Conservation (phyloP, 2,329 filamentous ascomycete genomes). For the Aspergillus sp. region DNA sequence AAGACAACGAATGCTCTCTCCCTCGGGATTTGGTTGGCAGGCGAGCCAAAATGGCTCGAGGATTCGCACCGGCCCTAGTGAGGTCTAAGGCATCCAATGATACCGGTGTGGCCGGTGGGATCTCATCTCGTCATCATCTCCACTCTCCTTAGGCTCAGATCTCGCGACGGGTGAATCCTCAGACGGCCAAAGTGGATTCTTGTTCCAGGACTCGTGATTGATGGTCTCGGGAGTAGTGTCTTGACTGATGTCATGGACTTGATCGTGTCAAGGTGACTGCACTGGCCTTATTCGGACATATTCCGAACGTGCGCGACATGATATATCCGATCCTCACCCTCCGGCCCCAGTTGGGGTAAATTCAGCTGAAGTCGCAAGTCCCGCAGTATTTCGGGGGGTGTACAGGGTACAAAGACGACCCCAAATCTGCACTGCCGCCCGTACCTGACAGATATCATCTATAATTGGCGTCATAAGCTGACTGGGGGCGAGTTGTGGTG, state of each 20-base stretch:
- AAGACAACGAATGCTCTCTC: conserved; percentile 6
- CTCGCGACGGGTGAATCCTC: neutral
- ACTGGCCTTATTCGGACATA: neutral
- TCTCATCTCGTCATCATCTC: conserved; percentile 3
- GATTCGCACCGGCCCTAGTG: neutral
- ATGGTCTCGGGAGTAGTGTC: neutral
- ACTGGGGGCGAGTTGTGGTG: conserved; percentile 1
- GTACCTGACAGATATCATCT: conserved; percentile 20
- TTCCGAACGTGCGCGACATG: conserved; percentile 2
- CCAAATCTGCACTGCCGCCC: conserved; percentile 12
- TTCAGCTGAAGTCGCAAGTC: neutral
- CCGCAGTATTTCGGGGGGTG: neutral
- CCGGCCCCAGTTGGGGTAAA: neutral
- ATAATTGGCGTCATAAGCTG: conserved; percentile 10
- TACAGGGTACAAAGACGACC: neutral
- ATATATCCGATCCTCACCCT: neutral
- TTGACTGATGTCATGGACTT: conserved; percentile 14
- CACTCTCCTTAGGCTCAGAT: conserved; percentile 4
- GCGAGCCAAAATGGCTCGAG: neutral
- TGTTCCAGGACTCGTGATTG: neutral
- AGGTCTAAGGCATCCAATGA: neutral
- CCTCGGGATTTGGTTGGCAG: too few species aligned
- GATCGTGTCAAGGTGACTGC: neutral
- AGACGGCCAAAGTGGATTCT: neutral
- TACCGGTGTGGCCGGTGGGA: neutral